phyloP scores from a whole-genome alignment of 495 filamentous ascomycete species.

The Friedmanniomyces endolithicus region DNA sequence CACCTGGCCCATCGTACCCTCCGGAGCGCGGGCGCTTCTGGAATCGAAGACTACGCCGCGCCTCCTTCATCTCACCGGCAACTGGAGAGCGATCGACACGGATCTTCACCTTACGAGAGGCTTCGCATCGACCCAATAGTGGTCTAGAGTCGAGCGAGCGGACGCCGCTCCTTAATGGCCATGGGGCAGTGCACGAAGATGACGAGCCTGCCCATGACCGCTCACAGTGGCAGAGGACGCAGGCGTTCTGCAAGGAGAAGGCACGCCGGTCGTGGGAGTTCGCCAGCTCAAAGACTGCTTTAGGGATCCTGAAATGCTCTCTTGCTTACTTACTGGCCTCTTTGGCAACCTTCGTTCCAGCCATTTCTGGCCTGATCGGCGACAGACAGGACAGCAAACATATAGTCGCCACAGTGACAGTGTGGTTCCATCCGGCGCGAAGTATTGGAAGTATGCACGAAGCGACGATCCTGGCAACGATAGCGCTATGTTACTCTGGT shows the following conservation, averaged over 20 bases:
- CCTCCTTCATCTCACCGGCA: constrained; percentile 14
- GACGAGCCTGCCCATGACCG: neutral
- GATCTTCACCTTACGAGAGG: constrained; percentile 17
- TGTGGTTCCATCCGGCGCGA: constrained; percentile 94
- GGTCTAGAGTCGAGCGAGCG: neutral
- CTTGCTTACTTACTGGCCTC: constrained; percentile 84
- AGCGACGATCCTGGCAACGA: constrained; percentile 67
- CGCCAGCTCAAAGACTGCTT: constrained; percentile 46
- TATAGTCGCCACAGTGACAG: constrained; percentile 81
- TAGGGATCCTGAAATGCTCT: constrained; percentile 80
- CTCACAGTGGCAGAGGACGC: neutral
- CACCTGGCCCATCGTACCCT: neutral
- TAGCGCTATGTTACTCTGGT: constrained; percentile 73
- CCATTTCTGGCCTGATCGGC: constrained; percentile 60
- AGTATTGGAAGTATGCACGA: constrained; percentile 84
- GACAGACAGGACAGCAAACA: constrained; percentile 81
- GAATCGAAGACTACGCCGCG: constrained; percentile 6
- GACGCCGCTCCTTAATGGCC: constrained; percentile 2
- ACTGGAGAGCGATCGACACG: constrained; percentile 18
- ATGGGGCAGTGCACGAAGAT: neutral
- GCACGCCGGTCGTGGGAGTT: constrained; percentile 24
- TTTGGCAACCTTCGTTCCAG: constrained; percentile 70
- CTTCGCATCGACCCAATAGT: constrained; percentile 7
- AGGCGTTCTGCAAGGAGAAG: neutral
- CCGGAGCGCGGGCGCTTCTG: constrained; percentile 4